Conservation (phyloP, 495 filamentous ascomycete genomes). For the Astrothelium subdiscretum region DNA sequence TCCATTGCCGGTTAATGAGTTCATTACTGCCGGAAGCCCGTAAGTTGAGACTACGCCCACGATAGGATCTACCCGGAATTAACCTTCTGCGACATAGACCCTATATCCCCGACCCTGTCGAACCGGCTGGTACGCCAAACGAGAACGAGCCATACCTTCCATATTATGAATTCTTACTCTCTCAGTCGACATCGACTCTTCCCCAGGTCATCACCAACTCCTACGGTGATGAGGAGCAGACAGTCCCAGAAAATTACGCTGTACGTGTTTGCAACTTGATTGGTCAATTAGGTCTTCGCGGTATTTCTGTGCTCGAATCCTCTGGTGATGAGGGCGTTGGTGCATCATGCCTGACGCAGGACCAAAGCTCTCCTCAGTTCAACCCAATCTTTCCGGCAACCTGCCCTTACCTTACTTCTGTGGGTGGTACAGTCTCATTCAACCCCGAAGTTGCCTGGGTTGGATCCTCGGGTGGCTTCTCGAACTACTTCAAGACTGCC, state of each 20-base stretch:
- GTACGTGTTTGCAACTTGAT: conserved; percentile 24
- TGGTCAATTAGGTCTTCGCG: conserved; percentile 26
- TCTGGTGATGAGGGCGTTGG: conserved; percentile 28
- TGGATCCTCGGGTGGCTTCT: conserved; percentile 26
- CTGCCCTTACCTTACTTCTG: conserved; percentile 40
- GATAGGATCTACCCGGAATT: not conserved
- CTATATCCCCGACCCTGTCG: conserved; percentile 50
- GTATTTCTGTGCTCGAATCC: conserved; percentile 27
- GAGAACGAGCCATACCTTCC: conserved; percentile 31
- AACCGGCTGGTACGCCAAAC: conserved; percentile 40
- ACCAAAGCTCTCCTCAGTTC: conserved; percentile 39
- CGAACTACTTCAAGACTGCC: conserved; percentile 26
- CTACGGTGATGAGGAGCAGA: conserved; percentile 31
- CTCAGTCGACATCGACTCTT: conserved; percentile 24
- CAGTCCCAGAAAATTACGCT: conserved; percentile 25
- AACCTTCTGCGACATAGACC: conserved; percentile 31
- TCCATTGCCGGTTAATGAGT: conserved; percentile 41
- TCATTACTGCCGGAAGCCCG: conserved; percentile 47
- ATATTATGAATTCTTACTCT: conserved; percentile 25
- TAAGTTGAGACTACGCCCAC: not conserved
- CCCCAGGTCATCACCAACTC: conserved; percentile 30
- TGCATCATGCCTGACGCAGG: conserved; percentile 38
- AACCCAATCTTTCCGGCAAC: conserved; percentile 36
- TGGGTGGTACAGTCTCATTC: conserved; percentile 31
- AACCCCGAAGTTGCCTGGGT: conserved; percentile 13